A percentile compares a stretch with the other conserved stretches of the same genome.
These are phyloP conservation scores for Coemansia sp. DNA, from an alignment of 192 early-diverging fungal genomes.

Conservation along the genomic window DNA sequence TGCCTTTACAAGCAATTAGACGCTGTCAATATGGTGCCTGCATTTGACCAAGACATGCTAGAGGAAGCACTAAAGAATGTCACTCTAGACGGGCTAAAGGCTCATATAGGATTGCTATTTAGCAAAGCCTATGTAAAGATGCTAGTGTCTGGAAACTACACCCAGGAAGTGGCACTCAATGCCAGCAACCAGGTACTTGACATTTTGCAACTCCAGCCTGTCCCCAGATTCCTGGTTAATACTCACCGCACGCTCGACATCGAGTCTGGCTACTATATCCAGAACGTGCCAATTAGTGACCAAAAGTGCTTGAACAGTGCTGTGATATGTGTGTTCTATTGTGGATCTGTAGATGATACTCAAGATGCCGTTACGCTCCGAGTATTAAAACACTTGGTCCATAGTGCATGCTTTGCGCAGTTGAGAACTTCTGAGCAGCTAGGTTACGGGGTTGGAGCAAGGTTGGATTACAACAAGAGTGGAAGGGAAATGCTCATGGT, in stretches of 20 bases:
- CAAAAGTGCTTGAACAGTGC: slow-evolving; percentile 78
- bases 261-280: slow-evolving; percentile 30
- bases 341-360: slow-evolving; percentile 64
- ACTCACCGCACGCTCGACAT: slow-evolving; percentile 3
- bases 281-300: slow-evolving; percentile 50
- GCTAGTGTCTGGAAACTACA: slow-evolving; percentile 80
- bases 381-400: slow-evolving; percentile 70
- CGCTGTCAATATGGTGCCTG: background rate
- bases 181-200: slow-evolving; percentile 58
- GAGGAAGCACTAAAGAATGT: slow-evolving; percentile 67
- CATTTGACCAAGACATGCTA: slow-evolving; percentile 66
- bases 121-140: slow-evolving; percentile 68
- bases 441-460: slow-evolving; percentile 55
- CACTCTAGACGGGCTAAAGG: slow-evolving; percentile 65
- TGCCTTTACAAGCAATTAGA: background rate
- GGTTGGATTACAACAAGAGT: background rate
- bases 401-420: slow-evolving; percentile 84
- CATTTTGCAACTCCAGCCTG: slow-evolving; percentile 57
- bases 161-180: slow-evolving; percentile 61
- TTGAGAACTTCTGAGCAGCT: slow-evolving; percentile 87
- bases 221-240: slow-evolving; percentile 32
- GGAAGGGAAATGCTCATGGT: slow-evolving; percentile 55
- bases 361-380: slow-evolving; percentile 57
- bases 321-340: slow-evolving; percentile 72
- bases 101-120: slow-evolving; percentile 69